These are phyloP conservation scores for Phoma sp. DNA, from an alignment of 2,329 filamentous ascomycete species.

Conservation along the genomic window DNA sequence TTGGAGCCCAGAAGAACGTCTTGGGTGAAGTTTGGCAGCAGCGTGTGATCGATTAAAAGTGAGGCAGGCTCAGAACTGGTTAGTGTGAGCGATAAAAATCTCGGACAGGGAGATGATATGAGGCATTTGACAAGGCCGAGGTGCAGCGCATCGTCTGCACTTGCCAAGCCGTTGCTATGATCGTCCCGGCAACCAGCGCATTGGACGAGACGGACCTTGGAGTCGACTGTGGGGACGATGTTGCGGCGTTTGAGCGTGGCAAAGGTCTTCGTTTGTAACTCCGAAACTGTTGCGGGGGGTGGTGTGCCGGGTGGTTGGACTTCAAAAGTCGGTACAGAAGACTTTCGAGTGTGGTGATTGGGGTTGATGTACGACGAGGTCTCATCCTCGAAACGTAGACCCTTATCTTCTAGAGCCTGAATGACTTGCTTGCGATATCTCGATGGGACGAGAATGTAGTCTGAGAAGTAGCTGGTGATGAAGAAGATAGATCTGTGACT, in stretches of 20 bases:
- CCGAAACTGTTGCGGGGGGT: conserved; percentile 76
- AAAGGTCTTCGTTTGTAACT: conserved; percentile 85
- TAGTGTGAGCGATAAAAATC: conserved; percentile 76
- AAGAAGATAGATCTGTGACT: conserved; percentile 84
- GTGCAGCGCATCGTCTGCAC: conserved; percentile 53
- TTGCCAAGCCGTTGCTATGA: conserved; percentile 37
- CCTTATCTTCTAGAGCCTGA: conserved; percentile 75
- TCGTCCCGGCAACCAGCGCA: conserved; percentile 71
- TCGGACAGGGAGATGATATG: conserved; percentile 60
- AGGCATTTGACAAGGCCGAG: conserved; percentile 58
- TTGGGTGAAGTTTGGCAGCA: conserved; percentile 62
- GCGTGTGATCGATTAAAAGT: conserved; percentile 71
- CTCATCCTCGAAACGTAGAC: conserved; percentile 78
- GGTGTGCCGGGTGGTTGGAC: conserved; percentile 68
- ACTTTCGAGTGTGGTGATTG: conserved; percentile 57
- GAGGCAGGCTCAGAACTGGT: conserved; percentile 77
- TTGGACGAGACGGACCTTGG: conserved; percentile 74
- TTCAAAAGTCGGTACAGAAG: conserved; percentile 55
- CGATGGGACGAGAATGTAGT: conserved; percentile 90
- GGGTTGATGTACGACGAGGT: conserved; percentile 67
- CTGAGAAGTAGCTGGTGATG: conserved; percentile 97
- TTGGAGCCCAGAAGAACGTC: conserved; percentile 79
- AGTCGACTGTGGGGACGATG: conserved; percentile 75
- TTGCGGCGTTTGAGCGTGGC: conserved; percentile 77
- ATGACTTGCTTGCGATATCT: conserved; percentile 77